Evolutionary conservation across 2,329 filamentous ascomycete genomes (phyloP), one percentile per base, ranked within the genome.

Genomic region (Hansfordia pulvinata): DNA sequence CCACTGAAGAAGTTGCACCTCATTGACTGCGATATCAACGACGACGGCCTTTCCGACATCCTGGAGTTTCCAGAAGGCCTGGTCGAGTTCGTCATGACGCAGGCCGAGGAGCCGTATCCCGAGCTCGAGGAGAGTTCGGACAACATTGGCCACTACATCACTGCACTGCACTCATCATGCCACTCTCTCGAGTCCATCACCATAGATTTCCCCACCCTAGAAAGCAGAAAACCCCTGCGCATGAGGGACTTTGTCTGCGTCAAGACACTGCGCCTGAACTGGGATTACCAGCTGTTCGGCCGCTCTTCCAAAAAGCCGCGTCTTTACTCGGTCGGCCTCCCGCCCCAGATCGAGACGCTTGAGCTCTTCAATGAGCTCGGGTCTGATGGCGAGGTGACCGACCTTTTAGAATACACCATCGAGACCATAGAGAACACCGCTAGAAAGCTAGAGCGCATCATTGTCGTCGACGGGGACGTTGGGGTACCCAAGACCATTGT

Each of bases 11-110:
- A 43, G 13, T 43, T 64, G 23, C 53, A 58, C 29, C 47, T 64
- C 15, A 49, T 64, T 30, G 58, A 64, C 37, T 64, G 60, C 44
- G 60, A 64, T 35, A 59, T 64, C 31, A 62, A 58, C 35, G 60
- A 56, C 28, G 53, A 56, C 27, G 52, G 49, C 2, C 46, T 56
- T 6, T 41, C 46, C 11, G 53, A 56, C 30, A 41, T 56, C 17
- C 46, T 56, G 21, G 51, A 59, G 32, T 56, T 61, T 17, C 60
- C 60, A 4, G 50, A 55, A 36, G 54, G 42, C 1, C 39, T 64
- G 11, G 44, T 52, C 14, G 58, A 62, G 30, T 61, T 64, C 26
- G 53, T 60, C 33, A 57, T 64, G 47, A 62, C 54, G 1, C 60
- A 64, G 27, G 36, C 46, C 7, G 41, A 48, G 10, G 44, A 54